These are phyloP conservation scores for Ceratocystis eucalypticola DNA, from an alignment of 2,329 filamentous ascomycete genomes.

Conservation along the genomic window DNA sequence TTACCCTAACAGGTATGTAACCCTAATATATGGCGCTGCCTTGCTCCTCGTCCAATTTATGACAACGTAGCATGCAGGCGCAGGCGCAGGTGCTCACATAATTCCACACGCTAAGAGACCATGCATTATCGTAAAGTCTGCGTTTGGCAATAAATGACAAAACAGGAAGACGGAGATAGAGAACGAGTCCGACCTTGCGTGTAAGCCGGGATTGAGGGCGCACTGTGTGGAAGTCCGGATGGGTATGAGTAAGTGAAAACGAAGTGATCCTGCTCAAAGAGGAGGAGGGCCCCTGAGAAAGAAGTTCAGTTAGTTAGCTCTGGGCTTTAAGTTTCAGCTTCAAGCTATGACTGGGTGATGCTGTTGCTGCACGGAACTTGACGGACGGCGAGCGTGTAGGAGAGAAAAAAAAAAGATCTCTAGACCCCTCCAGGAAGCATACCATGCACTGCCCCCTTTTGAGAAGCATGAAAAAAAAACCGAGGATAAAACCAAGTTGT, in stretches of 20 bases:
- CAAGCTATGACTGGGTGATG: too few relatives aligned
- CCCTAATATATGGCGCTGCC: background rate
- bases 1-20: background rate
- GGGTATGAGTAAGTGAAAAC: background rate
- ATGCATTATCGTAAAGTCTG: background rate
- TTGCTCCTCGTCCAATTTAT: background rate
- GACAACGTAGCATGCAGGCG: background rate
- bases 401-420: too few relatives aligned
- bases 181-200: background rate
- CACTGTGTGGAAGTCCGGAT: background rate
- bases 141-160: background rate
- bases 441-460: background rate
- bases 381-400: too few relatives aligned
- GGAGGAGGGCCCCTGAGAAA: too few relatives aligned
- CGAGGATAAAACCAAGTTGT: background rate
- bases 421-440: background rate
- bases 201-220: background rate
- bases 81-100: background rate
- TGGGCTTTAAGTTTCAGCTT: too few relatives aligned
- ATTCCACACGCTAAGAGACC: background rate
- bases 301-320: too few relatives aligned
- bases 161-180: background rate
- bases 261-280: background rate
- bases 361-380: background rate
- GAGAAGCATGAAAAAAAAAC: background rate